Percentiles rank a stretch among this genome's conserved stretches.
phyloP scores from a whole-genome alignment of 148 eudicot species.

The Tetragonia tetragonoides region DNA sequence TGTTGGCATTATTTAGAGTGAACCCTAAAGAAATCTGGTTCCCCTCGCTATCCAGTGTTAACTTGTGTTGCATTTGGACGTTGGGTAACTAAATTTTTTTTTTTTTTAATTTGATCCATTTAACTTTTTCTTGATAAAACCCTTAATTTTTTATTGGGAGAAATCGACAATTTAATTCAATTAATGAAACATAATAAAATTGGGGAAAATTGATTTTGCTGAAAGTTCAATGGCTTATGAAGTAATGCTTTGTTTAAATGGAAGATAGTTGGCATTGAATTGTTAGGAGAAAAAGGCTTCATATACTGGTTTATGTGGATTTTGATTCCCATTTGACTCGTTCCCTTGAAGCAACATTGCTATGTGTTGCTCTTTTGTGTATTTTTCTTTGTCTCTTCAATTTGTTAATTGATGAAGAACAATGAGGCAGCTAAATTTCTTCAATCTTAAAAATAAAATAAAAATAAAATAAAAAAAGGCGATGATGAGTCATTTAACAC shows the following conservation, averaged over 20 bases:
- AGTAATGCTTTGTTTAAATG: too few species aligned
- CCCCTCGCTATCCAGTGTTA: constrained; percentile 5
- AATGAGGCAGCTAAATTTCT: constrained; percentile 41
- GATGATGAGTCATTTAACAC: constrained; percentile 53
- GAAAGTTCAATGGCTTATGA: too few species aligned
- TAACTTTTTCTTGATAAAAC: background rate
- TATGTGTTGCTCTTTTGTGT: constrained; percentile 37
- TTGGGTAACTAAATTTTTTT: background rate
- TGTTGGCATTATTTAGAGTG: background rate
- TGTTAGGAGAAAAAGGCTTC: constrained; percentile 25
- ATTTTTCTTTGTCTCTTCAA: constrained; percentile 11
- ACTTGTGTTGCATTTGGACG: constrained; percentile 7
- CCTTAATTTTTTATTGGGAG: too few species aligned
- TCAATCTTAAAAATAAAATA: too few species aligned
- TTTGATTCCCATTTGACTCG: constrained; percentile 57
- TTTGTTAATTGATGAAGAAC: constrained; percentile 20
- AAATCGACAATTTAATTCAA: too few species aligned
- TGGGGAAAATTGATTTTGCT: too few species aligned
- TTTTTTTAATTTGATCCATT: background rate
- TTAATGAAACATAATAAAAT: too few species aligned
- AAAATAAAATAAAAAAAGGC: constrained; percentile 4
- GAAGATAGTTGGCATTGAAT: too few species aligned
- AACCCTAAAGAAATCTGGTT: constrained; percentile 1
- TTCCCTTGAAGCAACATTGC: constrained; percentile 76
- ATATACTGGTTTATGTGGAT: constrained; percentile 53